These are phyloP conservation scores for Aciculosporium take DNA, from an alignment of 2,329 filamentous ascomycete species.

Conservation along the genomic window DNA sequence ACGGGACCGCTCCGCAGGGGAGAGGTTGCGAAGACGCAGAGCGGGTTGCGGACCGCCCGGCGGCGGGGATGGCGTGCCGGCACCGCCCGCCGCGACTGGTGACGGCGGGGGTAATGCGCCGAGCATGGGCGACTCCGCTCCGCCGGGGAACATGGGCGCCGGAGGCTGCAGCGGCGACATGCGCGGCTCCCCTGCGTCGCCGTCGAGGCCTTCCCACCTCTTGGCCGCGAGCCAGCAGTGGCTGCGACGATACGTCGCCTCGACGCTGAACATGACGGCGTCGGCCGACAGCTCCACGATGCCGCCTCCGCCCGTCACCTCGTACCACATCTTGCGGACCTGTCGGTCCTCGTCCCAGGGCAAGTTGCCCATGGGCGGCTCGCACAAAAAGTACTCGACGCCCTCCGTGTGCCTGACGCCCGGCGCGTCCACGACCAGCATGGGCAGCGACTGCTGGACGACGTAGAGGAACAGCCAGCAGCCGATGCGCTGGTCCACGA, in stretches of 20 bases:
- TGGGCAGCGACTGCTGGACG: constrained; percentile 61
- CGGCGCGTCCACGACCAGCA: constrained; percentile 64
- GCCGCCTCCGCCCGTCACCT: constrained; percentile 49
- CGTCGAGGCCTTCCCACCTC: constrained; percentile 29
- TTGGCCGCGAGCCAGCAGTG: constrained; percentile 42
- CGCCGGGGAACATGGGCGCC: constrained; percentile 20
- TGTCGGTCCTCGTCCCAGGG: constrained; percentile 58
- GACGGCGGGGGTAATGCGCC: too few relatives aligned
- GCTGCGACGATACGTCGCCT: constrained; percentile 44
- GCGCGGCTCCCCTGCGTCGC: constrained; percentile 20
- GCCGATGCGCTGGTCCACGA: constrained; percentile 57
- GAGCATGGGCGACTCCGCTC: constrained; percentile 11
- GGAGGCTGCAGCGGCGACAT: constrained; percentile 26
- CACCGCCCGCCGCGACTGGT: constrained; percentile 8
- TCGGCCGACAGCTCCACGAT: constrained; percentile 45
- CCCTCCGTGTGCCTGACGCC: constrained; percentile 53
- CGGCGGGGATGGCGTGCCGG: constrained; percentile 15
- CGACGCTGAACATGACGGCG: constrained; percentile 45
- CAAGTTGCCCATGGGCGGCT: constrained; percentile 55
- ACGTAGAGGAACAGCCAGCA: constrained; percentile 75
- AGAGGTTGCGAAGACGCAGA: constrained; percentile 25
- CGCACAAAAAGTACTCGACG: constrained; percentile 71
- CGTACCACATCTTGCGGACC: constrained; percentile 58
- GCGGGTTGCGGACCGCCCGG: constrained; percentile 12
- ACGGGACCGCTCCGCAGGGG: constrained; percentile 20